phyloP scores from a whole-genome alignment of 225 moss, liverwort and hornwort species.

The Marchantia polymorpha region DNA sequence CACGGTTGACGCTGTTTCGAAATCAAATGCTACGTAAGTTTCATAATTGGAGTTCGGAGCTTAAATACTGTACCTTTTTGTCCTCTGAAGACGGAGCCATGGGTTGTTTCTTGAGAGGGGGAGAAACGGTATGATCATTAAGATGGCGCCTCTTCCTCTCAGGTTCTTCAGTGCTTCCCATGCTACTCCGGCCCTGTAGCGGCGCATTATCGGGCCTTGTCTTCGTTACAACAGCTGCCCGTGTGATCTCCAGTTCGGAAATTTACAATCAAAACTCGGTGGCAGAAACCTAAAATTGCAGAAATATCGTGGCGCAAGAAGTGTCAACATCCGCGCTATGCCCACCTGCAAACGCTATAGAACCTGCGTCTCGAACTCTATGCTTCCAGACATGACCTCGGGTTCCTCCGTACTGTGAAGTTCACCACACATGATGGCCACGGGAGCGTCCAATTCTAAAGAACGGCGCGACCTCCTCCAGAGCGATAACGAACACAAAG shows the following conservation, averaged over 20 bases:
- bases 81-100: constrained; percentile 82
- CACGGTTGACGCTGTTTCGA: not conserved
- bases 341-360: not conserved
- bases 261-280: constrained; percentile 18
- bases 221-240: constrained; percentile 72
- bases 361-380: constrained; percentile 2
- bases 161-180: constrained; percentile 99
- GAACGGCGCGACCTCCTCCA: not conserved
- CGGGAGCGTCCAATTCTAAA: constrained; percentile 4
- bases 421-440: constrained; percentile 9
- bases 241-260: constrained; percentile 78
- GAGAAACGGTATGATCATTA: constrained; percentile 81
- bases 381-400: not conserved
- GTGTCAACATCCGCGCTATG: constrained; percentile 28
- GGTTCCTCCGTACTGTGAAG: not conserved
- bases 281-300: constrained; percentile 38
- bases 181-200: constrained; percentile 88
- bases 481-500: not conserved
- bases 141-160: constrained; percentile 99
- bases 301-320: constrained; percentile 18
- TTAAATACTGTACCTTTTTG: constrained; percentile 63
- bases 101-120: constrained; percentile 88
- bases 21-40: not conserved
- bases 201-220: constrained; percentile 99
- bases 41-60: not conserved